Evolutionary conservation across 2,329 filamentous ascomycete species (phyloP).

Genomic region (Metarhizium sp.): DNA sequence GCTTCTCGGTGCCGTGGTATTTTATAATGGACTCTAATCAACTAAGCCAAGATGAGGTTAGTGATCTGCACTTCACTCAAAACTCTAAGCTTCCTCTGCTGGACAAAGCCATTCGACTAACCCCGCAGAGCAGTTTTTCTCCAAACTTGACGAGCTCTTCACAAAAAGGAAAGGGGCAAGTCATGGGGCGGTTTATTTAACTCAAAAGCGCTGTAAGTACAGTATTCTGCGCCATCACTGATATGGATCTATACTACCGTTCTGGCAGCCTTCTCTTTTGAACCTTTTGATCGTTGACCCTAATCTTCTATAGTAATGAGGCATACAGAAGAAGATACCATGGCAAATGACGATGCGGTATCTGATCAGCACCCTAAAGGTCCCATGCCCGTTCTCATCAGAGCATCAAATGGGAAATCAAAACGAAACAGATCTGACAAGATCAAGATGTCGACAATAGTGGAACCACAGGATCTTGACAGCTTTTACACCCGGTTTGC

Average conservation of each 20-base stretch:
- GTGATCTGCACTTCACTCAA: not conserved
- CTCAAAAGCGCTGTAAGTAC: slow-evolving; percentile 62
- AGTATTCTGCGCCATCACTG: not conserved
- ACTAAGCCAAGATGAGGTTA: slow-evolving; percentile 32
- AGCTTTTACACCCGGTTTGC: slow-evolving; percentile 78
- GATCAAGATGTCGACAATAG: slow-evolving; percentile 74
- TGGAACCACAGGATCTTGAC: slow-evolving; percentile 66
- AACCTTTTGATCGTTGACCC: not conserved
- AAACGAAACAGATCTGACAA: slow-evolving; percentile 47
- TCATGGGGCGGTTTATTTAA: slow-evolving; percentile 65
- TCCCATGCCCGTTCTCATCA: slow-evolving; percentile 66
- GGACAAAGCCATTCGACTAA: not conserved
- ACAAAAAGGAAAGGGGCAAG: slow-evolving; percentile 55
- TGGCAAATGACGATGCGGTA: slow-evolving; percentile 40
- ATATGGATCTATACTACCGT: not conserved
- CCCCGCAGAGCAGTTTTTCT: slow-evolving; percentile 56
- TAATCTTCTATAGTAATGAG: not conserved
- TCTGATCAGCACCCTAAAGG: slow-evolving; percentile 49
- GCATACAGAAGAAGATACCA: not conserved
- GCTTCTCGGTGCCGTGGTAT: not conserved
- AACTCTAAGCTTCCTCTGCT: not conserved
- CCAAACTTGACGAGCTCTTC: slow-evolving; percentile 58
- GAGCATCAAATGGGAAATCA: slow-evolving; percentile 72
- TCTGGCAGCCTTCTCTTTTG: not conserved
- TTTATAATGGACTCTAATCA: slow-evolving; percentile 17